A percentile compares a stretch with the other conserved stretches of the same genome.
Evolutionary conservation across 805 yeast genomes (phyloP).

Genomic region (Lipomyces kockii): DNA sequence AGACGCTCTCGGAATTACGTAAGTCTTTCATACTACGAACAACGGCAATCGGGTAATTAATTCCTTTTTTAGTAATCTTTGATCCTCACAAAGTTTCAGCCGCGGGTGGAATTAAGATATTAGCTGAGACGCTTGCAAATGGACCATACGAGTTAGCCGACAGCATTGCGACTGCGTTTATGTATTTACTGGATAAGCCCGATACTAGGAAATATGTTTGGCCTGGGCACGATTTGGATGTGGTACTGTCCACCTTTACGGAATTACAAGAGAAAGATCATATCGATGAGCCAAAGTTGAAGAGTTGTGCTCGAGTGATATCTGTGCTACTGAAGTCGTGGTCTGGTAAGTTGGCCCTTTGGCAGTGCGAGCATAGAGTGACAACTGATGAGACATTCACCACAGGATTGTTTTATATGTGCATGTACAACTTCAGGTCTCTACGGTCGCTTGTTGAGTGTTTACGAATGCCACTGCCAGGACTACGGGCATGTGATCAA

Average conservation of each 20-base stretch:
- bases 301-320: conserved; percentile 63
- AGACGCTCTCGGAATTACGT: conserved; percentile 56
- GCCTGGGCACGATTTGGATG: conserved; percentile 65
- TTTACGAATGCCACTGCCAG: conserved; percentile 60
- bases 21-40: neutral
- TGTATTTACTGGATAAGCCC: conserved; percentile 63
- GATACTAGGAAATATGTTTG: conserved; percentile 58
- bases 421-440: conserved; percentile 59
- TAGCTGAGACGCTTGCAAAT: conserved; percentile 57
- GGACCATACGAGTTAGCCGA: conserved; percentile 56
- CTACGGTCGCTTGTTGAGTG: conserved; percentile 64
- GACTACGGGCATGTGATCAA: conserved; percentile 42
- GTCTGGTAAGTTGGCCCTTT: conserved; percentile 36
- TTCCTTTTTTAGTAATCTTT: conserved; percentile 46
- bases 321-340: conserved; percentile 68
- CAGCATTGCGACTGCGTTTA: conserved; percentile 53
- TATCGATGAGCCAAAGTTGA: conserved; percentile 58
- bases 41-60: neutral
- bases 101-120: conserved; percentile 53
- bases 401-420: conserved; percentile 67
- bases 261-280: conserved; percentile 59
- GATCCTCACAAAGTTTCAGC: conserved; percentile 51
- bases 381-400: neutral
- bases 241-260: conserved; percentile 71
- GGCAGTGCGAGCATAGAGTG: neutral